Percentiles rank a stretch among this genome's conserved stretches.
phyloP scores from a whole-genome alignment of 129 eudicot species.

The carrot (Daucus carota) region DNA sequence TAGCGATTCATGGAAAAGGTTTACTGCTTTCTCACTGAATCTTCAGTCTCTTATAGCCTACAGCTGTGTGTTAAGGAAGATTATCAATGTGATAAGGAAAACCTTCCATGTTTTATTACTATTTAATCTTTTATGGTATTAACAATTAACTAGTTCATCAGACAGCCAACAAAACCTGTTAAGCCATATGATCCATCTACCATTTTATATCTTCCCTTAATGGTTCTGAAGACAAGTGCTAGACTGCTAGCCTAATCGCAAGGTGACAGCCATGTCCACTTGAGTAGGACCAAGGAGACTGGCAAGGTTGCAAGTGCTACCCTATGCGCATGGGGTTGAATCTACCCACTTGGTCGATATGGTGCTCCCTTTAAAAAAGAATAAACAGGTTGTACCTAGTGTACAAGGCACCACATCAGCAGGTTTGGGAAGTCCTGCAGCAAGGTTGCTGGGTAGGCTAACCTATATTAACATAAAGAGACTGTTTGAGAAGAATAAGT shows the following conservation, averaged over 20 bases:
- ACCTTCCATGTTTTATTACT: neutral
- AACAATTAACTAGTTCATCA: neutral
- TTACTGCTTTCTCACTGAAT: conserved; percentile 4
- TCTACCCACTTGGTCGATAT: neutral
- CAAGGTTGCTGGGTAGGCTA: neutral
- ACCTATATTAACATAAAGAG: neutral
- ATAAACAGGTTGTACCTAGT: neutral
- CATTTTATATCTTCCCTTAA: neutral
- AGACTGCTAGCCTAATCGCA: too few species aligned
- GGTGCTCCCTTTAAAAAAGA: neutral
- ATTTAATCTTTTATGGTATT: neutral
- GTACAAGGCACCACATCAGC: neutral
- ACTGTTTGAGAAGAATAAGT: neutral
- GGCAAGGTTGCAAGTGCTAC: neutral
- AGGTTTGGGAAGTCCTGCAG: neutral
- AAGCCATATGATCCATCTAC: neutral
- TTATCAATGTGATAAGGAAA: neutral
- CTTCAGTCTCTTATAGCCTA: neutral
- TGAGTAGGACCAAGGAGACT: neutral
- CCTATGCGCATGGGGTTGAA: neutral
- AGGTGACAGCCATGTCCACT: neutral
- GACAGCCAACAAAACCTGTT: neutral
- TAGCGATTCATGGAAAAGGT: conserved; percentile 93
- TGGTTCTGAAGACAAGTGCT: neutral
- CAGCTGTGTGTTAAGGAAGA: neutral